A percentile compares a stretch with the other conserved stretches of the same genome.
phyloP scores from a whole-genome alignment of 768 basidiomycete genomes.

The Dacryopinax primogenitus region DNA sequence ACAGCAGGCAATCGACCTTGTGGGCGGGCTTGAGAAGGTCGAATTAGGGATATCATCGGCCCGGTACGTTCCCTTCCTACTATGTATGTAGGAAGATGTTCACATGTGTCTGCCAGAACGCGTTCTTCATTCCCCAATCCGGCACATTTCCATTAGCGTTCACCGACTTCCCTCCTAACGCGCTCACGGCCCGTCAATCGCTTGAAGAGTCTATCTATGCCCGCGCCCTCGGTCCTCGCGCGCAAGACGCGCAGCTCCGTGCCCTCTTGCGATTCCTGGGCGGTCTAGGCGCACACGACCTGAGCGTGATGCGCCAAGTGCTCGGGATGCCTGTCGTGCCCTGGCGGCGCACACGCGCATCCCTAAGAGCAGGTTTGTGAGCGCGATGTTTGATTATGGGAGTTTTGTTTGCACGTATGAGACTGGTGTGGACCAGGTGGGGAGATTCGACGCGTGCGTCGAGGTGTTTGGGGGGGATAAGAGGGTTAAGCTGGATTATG shows the following conservation, averaged over 20 bases:
- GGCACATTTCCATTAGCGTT: constrained; percentile 16
- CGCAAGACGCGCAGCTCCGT: constrained; percentile 10
- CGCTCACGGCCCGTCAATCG: constrained; percentile 9
- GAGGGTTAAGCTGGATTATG: constrained; percentile 20
- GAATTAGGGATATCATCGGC: constrained; percentile 24
- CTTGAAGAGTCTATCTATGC: constrained; percentile 12
- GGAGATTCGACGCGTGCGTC: constrained; percentile 24
- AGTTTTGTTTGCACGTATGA: constrained; percentile 23
- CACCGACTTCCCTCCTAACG: constrained; percentile 17
- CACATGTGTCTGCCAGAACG: constrained; percentile 12
- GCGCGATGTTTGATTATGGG: constrained; percentile 17
- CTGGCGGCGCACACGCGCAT: constrained; percentile 12
- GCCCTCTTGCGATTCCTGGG: constrained; percentile 19
- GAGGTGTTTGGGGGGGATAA: constrained; percentile 23
- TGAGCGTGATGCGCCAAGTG: constrained; percentile 24
- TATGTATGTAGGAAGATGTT: no score
- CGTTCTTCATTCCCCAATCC: constrained; percentile 21
- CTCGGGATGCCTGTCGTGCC: constrained; percentile 20
- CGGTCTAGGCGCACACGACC: constrained; percentile 22
- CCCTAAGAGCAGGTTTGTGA: constrained; percentile 11
- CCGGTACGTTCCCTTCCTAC: constrained; percentile 14
- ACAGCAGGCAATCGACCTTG: constrained; percentile 19
- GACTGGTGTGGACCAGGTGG: constrained; percentile 20
- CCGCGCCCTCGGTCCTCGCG: constrained; percentile 17
- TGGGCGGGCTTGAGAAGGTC: constrained; percentile 18